Evolutionary conservation across 2,329 filamentous ascomycete species (phyloP).

Genomic region (Penicillium sp.): DNA sequence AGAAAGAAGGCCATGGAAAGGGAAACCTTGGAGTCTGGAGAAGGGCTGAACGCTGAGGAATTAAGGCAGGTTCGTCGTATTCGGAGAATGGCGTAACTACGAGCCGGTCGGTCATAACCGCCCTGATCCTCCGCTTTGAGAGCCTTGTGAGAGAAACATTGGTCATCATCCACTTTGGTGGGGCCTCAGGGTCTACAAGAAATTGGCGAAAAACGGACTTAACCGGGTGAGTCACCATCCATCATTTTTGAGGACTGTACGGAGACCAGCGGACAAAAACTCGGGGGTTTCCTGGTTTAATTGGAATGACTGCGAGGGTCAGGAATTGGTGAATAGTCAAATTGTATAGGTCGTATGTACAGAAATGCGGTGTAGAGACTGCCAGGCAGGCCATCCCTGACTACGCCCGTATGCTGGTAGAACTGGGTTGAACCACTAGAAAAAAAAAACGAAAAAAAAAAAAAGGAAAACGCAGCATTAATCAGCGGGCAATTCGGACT

Average conservation of each 20-base stretch:
- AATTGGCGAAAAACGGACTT: conserved; percentile 9
- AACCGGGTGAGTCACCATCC: conserved; percentile 6
- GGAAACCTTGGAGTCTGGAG: background rate
- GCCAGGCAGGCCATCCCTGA: background rate
- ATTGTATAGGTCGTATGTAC: background rate
- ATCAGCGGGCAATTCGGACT: conserved; percentile 16
- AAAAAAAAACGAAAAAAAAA: background rate
- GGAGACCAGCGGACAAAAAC: background rate
- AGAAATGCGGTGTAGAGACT: conserved; percentile 3
- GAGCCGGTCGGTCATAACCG: conserved; percentile 4
- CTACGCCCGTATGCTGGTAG: too few species aligned
- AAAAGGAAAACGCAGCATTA: conserved; percentile 5
- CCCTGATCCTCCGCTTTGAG: background rate
- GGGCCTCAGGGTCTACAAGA: conserved; percentile 6
- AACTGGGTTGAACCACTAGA: too few species aligned
- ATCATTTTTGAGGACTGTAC: background rate
- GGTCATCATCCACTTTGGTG: conserved; percentile 7
- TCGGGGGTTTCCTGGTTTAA: background rate
- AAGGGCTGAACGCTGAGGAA: too few species aligned
- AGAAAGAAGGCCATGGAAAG: background rate
- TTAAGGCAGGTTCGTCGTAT: background rate
- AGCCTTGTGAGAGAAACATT: background rate
- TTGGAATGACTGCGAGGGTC: background rate
- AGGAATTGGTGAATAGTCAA: background rate
- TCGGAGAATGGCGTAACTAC: conserved; percentile 5